Base-by-base conservation (phyloP, 306 rosid species). In the Neltuma alba region DNA sequence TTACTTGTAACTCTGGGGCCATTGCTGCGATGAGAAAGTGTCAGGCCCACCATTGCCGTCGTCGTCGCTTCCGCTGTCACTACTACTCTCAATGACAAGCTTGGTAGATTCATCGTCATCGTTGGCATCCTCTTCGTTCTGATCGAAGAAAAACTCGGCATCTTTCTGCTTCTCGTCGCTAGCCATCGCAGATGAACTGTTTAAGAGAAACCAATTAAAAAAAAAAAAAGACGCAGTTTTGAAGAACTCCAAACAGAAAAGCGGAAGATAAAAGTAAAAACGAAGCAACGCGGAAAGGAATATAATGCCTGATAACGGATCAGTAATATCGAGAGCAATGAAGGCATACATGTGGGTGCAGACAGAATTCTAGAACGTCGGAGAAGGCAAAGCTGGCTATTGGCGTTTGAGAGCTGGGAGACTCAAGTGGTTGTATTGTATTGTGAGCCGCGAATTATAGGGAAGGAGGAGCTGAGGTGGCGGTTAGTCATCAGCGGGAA, bases 1-100 rank as follows among this genome's bases (percentile, higher is more conserved):
- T 6, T 58, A 93, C 98, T 74, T 86, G 88, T 81, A 94, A 92
- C 89, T 94, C 83, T 81, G 94, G 18, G 98, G 98, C 98, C 98
- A 94, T 76, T 72, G 85, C 3, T 84, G 90, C 79, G 98, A 89
- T 70, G 81, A 34, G 78, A 87, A 88, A 80, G 88, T 12, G 3
- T 67, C 72, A 23, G 20, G 52, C 23, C 23, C 31, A 55, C 10
- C 71, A 66, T 50, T 27, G 8, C 36, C 87, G 5, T 85, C 88
- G 2, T 42, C 75, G 25, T 72, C 86, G 63, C 79, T 70, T 15
- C 72, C 86, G 16, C 79, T 80, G 23, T 52, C 85, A 38, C 73
- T 83, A 36, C 57, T 52, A 69, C 30, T 78, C 76, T 90, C 92
- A 38, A 83, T 76, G 34, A 76, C 89, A 14, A 68, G 21, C 73